Percentiles rank a stretch among this genome's conserved stretches.
phyloP scores from a whole-genome alignment of 2,329 filamentous ascomycete genomes.

The Alternaria brassicicola region DNA sequence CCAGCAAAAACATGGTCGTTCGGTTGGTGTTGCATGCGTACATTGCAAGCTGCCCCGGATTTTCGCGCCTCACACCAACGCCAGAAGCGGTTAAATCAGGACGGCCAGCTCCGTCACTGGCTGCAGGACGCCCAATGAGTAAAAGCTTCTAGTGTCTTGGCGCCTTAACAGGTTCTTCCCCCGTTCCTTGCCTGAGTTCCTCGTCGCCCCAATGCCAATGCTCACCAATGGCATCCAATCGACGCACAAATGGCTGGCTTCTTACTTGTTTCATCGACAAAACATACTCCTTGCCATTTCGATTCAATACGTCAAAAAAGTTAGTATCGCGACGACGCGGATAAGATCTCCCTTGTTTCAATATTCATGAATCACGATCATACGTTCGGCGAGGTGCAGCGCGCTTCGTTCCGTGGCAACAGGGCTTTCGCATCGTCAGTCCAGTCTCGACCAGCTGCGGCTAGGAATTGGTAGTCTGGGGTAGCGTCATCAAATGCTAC shows the following conservation, averaged over 20 bases:
- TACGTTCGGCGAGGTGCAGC: not conserved
- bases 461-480: conserved; percentile 12
- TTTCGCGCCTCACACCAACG: conserved; percentile 18
- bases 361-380: not conserved
- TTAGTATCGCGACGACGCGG: not conserved
- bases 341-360: not conserved
- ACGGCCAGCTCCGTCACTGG: conserved; percentile 14
- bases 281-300: conserved; percentile 20
- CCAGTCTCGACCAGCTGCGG: conserved; percentile 12
- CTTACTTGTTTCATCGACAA: conserved; percentile 23
- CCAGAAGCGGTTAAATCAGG: conserved; percentile 28
- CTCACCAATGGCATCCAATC: conserved; percentile 25
- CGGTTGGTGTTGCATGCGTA: conserved; percentile 5
- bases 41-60: conserved; percentile 31
- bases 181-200: conserved; percentile 15
- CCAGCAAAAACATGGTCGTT: not conserved
- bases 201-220: conserved; percentile 14
- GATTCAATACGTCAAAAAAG: not conserved
- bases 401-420: conserved; percentile 5
- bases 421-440: conserved; percentile 15
- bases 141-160: conserved; percentile 30
- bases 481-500: conserved; percentile 17
- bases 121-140: conserved; percentile 21
- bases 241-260: not conserved
- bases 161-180: conserved; percentile 26